phyloP scores from a whole-genome alignment of 1,139 yeast species.

The Pichia sp. region DNA sequence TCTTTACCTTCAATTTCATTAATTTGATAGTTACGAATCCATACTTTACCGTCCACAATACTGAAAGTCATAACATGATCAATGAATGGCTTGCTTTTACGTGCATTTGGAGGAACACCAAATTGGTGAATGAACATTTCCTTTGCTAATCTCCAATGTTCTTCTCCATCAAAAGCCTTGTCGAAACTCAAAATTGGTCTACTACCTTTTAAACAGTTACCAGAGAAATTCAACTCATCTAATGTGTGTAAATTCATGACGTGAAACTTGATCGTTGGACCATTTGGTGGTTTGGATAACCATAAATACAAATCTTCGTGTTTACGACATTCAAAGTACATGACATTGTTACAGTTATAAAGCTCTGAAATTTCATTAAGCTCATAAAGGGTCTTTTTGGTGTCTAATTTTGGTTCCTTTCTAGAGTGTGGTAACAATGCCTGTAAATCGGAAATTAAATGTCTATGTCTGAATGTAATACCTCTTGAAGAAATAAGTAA shows the following conservation, averaged over 20 bases:
- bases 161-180: slow-evolving; percentile 53
- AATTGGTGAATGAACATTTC: slow-evolving; percentile 81
- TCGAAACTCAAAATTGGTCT: slow-evolving; percentile 94
- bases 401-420: slow-evolving; percentile 93
- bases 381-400: slow-evolving; percentile 81
- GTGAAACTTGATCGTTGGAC: slow-evolving; percentile 92
- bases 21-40: slow-evolving; percentile 95
- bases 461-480: slow-evolving; percentile 91
- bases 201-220: slow-evolving; percentile 92
- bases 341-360: slow-evolving; percentile 91
- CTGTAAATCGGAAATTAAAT: slow-evolving; percentile 74
- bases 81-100: slow-evolving; percentile 88
- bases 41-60: slow-evolving; percentile 85
- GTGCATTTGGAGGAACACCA: slow-evolving; percentile 95
- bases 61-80: slow-evolving; percentile 94
- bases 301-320: slow-evolving; percentile 93
- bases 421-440: slow-evolving; percentile 88
- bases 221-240: slow-evolving; percentile 93
- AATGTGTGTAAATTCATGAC: slow-evolving; percentile 92
- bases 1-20: slow-evolving; percentile 48
- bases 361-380: slow-evolving; percentile 93
- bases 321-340: slow-evolving; percentile 93
- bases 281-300: slow-evolving; percentile 95
- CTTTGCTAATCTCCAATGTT: slow-evolving; percentile 67
- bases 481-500: slow-evolving; percentile 91